Conservation (phyloP, 1,284 basidiomycete species). For the Cryptococcus sp. region DNA sequence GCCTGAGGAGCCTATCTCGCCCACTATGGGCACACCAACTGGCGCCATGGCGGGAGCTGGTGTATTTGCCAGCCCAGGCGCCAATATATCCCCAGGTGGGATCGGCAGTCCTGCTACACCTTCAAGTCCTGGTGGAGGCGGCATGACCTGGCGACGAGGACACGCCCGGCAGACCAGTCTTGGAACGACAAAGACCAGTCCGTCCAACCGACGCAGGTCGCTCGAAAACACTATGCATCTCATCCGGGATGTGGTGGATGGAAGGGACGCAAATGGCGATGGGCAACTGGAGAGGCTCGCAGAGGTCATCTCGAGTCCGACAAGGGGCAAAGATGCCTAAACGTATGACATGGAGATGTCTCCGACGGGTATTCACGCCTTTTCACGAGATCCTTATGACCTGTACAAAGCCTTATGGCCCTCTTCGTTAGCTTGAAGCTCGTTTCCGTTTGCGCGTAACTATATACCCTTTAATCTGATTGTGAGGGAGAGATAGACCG, state of each 20-base stretch:
- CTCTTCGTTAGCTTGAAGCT: too few relatives aligned
- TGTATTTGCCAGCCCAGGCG: background rate
- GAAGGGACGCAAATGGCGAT: slow-evolving; percentile 56
- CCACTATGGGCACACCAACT: slow-evolving; percentile 1
- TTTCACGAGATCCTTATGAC: too few relatives aligned
- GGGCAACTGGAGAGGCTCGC: slow-evolving; percentile 48
- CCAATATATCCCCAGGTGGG: background rate
- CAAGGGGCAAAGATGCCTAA: slow-evolving; percentile 16
- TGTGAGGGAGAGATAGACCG: too few relatives aligned
- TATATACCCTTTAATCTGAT: too few relatives aligned
- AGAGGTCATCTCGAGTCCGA: slow-evolving; percentile 51
- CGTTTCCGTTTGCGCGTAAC: too few relatives aligned
- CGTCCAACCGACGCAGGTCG: slow-evolving; percentile 86
- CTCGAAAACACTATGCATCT: slow-evolving; percentile 95
- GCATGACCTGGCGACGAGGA: slow-evolving; percentile 56
- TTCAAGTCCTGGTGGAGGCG: slow-evolving; percentile 48
- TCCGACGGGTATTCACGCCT: too few relatives aligned
- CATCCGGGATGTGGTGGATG: slow-evolving; percentile 85
- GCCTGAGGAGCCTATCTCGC: slow-evolving; percentile 29
- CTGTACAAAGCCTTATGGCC: too few relatives aligned
- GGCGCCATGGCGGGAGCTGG: too few relatives aligned
- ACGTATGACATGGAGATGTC: background rate
- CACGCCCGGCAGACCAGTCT: slow-evolving; percentile 85
- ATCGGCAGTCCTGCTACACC: slow-evolving; percentile 37
- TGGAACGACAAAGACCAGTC: slow-evolving; percentile 95